phyloP scores from a whole-genome alignment of 306 rosid genomes.

The Ormosia emarginata region DNA sequence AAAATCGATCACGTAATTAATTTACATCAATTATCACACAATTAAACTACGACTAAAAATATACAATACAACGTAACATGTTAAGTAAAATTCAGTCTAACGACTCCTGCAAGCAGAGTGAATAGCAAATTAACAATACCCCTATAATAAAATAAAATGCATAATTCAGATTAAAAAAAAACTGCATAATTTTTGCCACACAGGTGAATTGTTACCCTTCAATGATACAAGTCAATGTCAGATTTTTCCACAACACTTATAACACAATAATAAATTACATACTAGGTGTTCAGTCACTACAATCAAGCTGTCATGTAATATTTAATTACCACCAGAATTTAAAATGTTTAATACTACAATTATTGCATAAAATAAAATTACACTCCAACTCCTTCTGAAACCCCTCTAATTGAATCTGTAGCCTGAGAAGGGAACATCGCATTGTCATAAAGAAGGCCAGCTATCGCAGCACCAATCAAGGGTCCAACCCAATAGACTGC shows the following conservation, averaged over 20 bases:
- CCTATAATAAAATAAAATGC: no score
- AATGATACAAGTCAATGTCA: not conserved
- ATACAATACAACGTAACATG: no score
- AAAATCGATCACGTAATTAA: no score
- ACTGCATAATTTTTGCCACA: no score
- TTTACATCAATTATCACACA: no score
- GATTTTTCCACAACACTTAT: not conserved
- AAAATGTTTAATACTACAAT: not conserved
- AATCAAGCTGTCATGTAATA: not conserved
- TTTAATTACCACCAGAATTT: not conserved
- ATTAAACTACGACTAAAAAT: no score
- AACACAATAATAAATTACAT: not conserved
- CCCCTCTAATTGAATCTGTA: constrained; percentile 33
- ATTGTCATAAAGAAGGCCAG: constrained; percentile 72
- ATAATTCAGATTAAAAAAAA: no score
- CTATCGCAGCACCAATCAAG: constrained; percentile 69
- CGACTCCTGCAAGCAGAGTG: no score
- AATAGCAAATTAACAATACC: no score
- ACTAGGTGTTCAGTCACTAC: not conserved
- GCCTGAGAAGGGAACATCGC: constrained; percentile 42
- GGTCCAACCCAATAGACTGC: constrained; percentile 98
- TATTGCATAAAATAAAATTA: constrained; percentile 1
- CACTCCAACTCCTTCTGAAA: constrained; percentile 33
- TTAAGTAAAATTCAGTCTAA: no score
- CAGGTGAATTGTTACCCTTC: not conserved